Conservation (phyloP, 306 rosid genomes). For the Clitoria ternatea region DNA sequence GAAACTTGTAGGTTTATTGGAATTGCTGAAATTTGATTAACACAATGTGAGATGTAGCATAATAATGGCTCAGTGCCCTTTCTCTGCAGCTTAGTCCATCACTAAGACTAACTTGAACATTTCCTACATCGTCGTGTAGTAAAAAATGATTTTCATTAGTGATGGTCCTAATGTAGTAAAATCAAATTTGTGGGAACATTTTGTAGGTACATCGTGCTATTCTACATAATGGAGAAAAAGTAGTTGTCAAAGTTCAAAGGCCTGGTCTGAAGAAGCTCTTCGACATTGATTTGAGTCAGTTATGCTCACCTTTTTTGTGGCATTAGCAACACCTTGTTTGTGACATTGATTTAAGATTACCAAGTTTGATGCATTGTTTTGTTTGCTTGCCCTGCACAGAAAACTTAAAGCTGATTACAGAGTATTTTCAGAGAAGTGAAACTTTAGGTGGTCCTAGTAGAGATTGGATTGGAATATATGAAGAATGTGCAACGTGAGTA, state of each 20-base stretch:
- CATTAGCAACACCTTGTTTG: neutral
- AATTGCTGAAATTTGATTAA: neutral
- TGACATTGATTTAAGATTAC: too few species aligned
- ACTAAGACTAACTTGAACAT: neutral
- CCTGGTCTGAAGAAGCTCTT: conserved; percentile 93
- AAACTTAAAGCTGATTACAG: conserved; percentile 82
- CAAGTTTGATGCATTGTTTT: too few species aligned
- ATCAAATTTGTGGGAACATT: conserved; percentile 1
- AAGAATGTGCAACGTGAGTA: conserved; percentile 77
- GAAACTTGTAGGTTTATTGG: neutral
- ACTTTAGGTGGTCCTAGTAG: conserved; percentile 67
- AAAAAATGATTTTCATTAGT: neutral
- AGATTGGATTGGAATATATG: conserved; percentile 82
- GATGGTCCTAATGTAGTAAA: neutral
- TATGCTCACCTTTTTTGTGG: neutral
- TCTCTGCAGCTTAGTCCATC: neutral
- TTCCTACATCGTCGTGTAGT: neutral
- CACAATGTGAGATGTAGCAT: neutral
- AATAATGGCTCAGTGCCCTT: neutral
- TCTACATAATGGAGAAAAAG: conserved; percentile 79
- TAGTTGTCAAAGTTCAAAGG: conserved; percentile 80
- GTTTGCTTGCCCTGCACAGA: conserved; percentile 40
- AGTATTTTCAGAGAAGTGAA: conserved; percentile 85
- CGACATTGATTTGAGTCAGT: conserved; percentile 81
- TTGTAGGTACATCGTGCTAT: conserved; percentile 82